Evolutionary conservation across 257 asterid species (phyloP).

Genomic region (Dorcoceras hygrometricum): DNA sequence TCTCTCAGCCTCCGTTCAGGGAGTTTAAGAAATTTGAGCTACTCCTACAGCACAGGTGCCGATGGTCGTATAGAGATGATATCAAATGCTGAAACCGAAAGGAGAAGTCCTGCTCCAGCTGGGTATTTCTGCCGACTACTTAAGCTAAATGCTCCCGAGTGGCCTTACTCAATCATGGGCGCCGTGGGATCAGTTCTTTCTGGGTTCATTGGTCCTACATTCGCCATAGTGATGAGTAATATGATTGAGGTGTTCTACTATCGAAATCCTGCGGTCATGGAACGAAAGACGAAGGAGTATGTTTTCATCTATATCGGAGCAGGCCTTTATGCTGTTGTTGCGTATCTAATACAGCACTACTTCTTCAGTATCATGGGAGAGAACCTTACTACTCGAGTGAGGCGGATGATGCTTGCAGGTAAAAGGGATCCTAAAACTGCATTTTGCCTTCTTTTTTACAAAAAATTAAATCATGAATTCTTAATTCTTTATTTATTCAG

Average conservation of each 20-base stretch:
- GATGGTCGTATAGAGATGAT: conserved; percentile 98
- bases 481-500: conserved; percentile 32
- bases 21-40: conserved; percentile 81
- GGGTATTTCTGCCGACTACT: conserved; percentile 85
- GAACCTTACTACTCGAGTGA: conserved; percentile 88
- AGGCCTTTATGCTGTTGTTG: conserved; percentile 86
- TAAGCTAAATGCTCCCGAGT: conserved; percentile 86
- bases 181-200: conserved; percentile 92
- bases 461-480: neutral
- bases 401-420: conserved; percentile 99
- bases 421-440: neutral
- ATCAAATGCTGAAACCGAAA: conserved; percentile 84
- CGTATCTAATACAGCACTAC: conserved; percentile 90
- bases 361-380: conserved; percentile 98
- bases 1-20: conserved; percentile 98
- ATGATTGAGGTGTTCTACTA: conserved; percentile 97
- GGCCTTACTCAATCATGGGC: conserved; percentile 97
- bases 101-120: conserved; percentile 80
- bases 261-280: conserved; percentile 68
- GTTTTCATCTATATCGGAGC: conserved; percentile 88
- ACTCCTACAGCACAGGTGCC: conserved; percentile 92
- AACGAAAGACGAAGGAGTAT: conserved; percentile 78
- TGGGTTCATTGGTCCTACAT: conserved; percentile 90
- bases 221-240: conserved; percentile 91
- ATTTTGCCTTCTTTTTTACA: neutral